phyloP scores from a whole-genome alignment of 23 red algal species.

The Gracilaria domingensis region DNA sequence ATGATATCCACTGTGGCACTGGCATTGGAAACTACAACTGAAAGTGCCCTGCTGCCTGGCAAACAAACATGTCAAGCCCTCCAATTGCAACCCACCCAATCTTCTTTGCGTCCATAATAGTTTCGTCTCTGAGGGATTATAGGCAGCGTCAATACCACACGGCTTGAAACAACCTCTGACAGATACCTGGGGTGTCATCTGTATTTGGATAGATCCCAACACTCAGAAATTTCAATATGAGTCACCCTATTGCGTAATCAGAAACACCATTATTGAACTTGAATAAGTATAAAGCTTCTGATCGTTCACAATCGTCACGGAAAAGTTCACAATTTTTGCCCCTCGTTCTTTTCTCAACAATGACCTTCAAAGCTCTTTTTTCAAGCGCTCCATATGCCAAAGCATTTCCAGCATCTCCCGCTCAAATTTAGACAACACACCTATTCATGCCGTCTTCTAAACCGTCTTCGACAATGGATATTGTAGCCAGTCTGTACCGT shows the following conservation, averaged over 20 bases:
- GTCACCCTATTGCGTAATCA: conserved; percentile 68
- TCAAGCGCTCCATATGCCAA: conserved; percentile 83
- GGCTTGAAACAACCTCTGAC: conserved; percentile 6
- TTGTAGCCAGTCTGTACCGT: conserved; percentile 95
- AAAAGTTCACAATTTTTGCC: conserved; percentile 60
- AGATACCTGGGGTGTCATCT: conserved; percentile 52
- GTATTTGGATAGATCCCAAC: conserved; percentile 91
- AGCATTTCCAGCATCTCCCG: conserved; percentile 89
- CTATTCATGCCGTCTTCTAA: conserved; percentile 37
- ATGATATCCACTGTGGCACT: conserved; percentile 61
- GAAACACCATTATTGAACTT: not conserved
- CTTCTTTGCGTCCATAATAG: conserved; percentile 71
- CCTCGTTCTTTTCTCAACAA: conserved; percentile 83
- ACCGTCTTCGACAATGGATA: conserved; percentile 75
- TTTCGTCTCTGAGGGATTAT: conserved; percentile 88
- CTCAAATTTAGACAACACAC: conserved; percentile 78
- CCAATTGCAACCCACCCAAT: conserved; percentile 74
- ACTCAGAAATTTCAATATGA: conserved; percentile 87
- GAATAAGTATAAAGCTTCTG: conserved; percentile 31
- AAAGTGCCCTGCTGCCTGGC: conserved; percentile 91
- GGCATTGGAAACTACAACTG: conserved; percentile 69
- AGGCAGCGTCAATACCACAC: conserved; percentile 93
- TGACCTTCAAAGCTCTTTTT: conserved; percentile 55
- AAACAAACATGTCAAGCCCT: conserved; percentile 99
- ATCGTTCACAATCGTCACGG: conserved; percentile 30